Base-by-base conservation (phyloP, 495 filamentous ascomycete species). In the Neurospora hispaniola region DNA sequence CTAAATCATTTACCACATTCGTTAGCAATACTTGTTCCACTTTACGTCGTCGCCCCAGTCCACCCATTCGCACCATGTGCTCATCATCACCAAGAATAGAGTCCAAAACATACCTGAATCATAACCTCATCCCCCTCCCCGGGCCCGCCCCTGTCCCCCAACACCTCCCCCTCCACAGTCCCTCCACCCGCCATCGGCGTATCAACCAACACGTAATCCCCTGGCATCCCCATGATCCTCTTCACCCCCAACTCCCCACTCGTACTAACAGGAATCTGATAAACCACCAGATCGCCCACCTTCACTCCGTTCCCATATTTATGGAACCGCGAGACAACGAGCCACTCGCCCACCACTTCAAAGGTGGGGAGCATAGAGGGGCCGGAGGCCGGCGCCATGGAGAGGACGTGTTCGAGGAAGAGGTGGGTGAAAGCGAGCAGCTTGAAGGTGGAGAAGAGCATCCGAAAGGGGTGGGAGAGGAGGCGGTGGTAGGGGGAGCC, bases 231-330 rank as follows among this genome's bases (percentile, higher is more conserved):
- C 39, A 98, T 75, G 27, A 98, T 90, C 72, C 96, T 84, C 85
- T 99, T 99, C 11, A 91, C 83, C 16, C 85, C 92, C 69, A 88
- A 80, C 38, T 86, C 84, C 54, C 54, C 54, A 2, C 54, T 66
- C n/a, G 86, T 86, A 69, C 90, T 88, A 43, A 88, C 83, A 12
- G 95, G 94, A 76, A 94, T 92, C 35, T 86, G 82, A 81, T 91
- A 96, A 44, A 85, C 86, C 71, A 98, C 89, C 18, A 97, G 90
- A 81, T 99, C 96, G 18, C 96, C 96, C 42, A 97, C 90, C 20
- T 83, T 75, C 18, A 97, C 83, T 70, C 85, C 87, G 39, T 90
- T 86, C 8, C 95, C 94, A 46, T 89, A 85, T 0, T 89, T 85
- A 81, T 92, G 87, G 35, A 85, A 78, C 69, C 88, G 87, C 48